Evolutionary conservation across 2,329 filamentous ascomycete genomes (phyloP).

Genomic region (Fusarium circinatum): DNA sequence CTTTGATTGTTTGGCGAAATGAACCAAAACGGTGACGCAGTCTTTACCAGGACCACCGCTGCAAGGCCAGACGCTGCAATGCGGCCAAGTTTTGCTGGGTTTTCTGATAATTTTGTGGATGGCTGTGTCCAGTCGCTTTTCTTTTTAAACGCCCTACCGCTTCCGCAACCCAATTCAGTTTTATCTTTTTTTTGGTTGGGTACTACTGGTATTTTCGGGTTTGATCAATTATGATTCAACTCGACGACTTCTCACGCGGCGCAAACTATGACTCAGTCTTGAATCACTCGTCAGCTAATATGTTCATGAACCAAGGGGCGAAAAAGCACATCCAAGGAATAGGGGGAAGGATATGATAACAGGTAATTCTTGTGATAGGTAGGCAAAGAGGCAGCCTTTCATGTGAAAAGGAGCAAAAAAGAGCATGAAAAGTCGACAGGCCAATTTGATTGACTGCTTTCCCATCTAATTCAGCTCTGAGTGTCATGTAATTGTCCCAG

Average conservation of each 20-base stretch:
- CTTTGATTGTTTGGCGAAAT: conserved; percentile 33
- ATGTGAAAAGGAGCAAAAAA: conserved; percentile 36
- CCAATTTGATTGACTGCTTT: conserved; percentile 32
- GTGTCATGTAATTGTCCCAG: conserved; percentile 8
- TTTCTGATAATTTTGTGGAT: conserved; percentile 22
- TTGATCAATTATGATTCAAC: conserved; percentile 31
- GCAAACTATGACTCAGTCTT: conserved; percentile 37
- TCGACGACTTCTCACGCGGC: conserved; percentile 25
- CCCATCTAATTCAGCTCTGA: conserved; percentile 36
- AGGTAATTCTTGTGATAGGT: conserved; percentile 23
- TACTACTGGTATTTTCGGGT: conserved; percentile 31
- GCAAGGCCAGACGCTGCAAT: conserved; percentile 32
- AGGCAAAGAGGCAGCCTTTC: conserved; percentile 31
- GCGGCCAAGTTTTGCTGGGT: conserved; percentile 35
- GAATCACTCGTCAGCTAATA: conserved; percentile 24
- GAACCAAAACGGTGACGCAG: conserved; percentile 42
- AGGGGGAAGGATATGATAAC: conserved; percentile 18
- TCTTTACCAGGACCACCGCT: conserved; percentile 32
- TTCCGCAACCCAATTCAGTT: conserved; percentile 32
- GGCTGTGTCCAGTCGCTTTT: conserved; percentile 21
- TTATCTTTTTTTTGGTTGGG: conserved; percentile 25
- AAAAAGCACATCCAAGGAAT: conserved; percentile 9
- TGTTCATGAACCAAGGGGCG: conserved; percentile 17
- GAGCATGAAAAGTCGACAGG: conserved; percentile 28
- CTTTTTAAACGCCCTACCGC: conserved; percentile 27